Percentiles rank a stretch among this genome's conserved stretches.
phyloP scores from a whole-genome alignment of 202 grass and related monocot genomes.

The Zizania palustris region DNA sequence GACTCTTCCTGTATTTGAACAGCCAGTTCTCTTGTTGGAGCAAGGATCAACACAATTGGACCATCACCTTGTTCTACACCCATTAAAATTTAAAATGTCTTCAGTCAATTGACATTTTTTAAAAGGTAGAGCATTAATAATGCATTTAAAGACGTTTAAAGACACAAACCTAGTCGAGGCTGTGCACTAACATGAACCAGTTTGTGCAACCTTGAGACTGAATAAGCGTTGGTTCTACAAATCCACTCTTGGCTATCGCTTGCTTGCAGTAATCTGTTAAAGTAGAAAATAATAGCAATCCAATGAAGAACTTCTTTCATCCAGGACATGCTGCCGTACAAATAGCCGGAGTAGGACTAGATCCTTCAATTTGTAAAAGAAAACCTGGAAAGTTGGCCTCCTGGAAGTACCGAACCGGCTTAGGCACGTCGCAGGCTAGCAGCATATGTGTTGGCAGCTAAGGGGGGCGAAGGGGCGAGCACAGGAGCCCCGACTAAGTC shows the following conservation, averaged over 20 bases:
- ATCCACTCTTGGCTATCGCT: too few relatives aligned
- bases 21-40: constrained; percentile 91
- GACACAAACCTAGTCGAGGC: constrained; percentile 75
- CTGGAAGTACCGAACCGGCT: constrained; percentile 82
- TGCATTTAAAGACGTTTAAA: neutral
- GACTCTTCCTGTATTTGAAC: constrained; percentile 96
- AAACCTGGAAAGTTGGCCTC: constrained; percentile 90
- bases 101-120: neutral
- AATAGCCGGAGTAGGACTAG: neutral
- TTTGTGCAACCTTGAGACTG: constrained; percentile 82
- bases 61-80: constrained; percentile 78
- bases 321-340: too few relatives aligned
- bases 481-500: constrained; percentile 38
- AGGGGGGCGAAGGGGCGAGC: constrained; percentile 26
- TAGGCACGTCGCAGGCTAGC: constrained; percentile 73
- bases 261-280: too few relatives aligned
- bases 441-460: constrained; percentile 34
- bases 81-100: constrained; percentile 26
- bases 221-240: too few relatives aligned
- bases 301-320: too few relatives aligned
- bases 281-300: too few relatives aligned
- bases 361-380: neutral
- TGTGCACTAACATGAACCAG: constrained; percentile 93
- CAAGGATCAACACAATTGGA: constrained; percentile 83
- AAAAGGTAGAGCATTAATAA: neutral